phyloP scores from a whole-genome alignment of 2,329 filamentous ascomycete species.

The Pseudocercospora vitis region DNA sequence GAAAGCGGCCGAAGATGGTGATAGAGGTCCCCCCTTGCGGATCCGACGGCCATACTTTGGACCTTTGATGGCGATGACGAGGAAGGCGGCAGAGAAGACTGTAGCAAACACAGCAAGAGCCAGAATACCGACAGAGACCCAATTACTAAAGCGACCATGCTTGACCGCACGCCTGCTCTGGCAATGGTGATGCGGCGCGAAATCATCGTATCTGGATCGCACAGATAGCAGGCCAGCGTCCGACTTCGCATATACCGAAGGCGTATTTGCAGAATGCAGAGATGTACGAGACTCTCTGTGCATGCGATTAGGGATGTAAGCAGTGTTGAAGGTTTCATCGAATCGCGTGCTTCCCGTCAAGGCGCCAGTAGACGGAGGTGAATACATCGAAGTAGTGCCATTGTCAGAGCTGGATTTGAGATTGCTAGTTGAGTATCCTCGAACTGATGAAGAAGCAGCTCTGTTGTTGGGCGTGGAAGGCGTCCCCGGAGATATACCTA shows the following conservation, averaged over 20 bases:
- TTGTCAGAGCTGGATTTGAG: constrained; percentile 20
- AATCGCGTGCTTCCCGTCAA: constrained; percentile 31
- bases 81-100: constrained; percentile 63
- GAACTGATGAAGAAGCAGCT: constrained; percentile 6
- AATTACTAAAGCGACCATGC: constrained; percentile 34
- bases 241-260: constrained; percentile 30
- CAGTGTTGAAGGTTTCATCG: constrained; percentile 20
- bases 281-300: constrained; percentile 25
- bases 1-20: constrained; percentile 64
- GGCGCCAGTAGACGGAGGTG: constrained; percentile 28
- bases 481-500: constrained; percentile 37
- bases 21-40: constrained; percentile 51
- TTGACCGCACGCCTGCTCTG: constrained; percentile 20
- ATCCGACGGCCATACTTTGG: constrained; percentile 64
- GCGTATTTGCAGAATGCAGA: constrained; percentile 25
- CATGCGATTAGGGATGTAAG: constrained; percentile 16
- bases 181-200: constrained; percentile 29
- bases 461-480: constrained; percentile 24
- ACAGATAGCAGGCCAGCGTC: constrained; percentile 30
- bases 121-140: constrained; percentile 49
- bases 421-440: constrained; percentile 13
- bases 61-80: constrained; percentile 61
- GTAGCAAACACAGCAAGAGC: constrained; percentile 62
- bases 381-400: constrained; percentile 21
- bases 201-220: constrained; percentile 29